Conservation (phyloP, 1,139 yeast genomes). For the Geotrichum reessii region DNA sequence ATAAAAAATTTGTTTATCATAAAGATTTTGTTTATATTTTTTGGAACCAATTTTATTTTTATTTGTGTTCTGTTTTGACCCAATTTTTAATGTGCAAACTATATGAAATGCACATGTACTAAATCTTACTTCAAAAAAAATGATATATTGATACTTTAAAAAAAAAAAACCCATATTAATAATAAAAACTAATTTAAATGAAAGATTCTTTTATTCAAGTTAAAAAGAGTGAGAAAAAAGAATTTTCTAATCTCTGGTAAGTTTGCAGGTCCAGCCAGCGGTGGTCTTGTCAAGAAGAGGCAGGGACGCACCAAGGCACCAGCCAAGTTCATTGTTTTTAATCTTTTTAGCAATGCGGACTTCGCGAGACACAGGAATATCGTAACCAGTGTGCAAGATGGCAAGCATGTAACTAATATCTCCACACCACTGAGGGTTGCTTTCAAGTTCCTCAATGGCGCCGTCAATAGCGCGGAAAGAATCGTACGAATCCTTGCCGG, state of each 20-base stretch:
- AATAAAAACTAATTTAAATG: no score
- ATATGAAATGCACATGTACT: no score
- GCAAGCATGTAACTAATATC: conserved; percentile 88
- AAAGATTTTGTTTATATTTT: no score
- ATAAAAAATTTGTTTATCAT: no score
- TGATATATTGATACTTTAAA: no score
- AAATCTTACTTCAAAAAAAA: no score
- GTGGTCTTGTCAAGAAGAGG: conserved; percentile 64
- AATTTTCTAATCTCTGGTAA: conserved; percentile 11
- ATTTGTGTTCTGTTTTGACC: no score
- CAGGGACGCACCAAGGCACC: conserved; percentile 97
- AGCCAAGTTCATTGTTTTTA: conserved; percentile 83
- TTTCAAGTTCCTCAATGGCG: conserved; percentile 56
- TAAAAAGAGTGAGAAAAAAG: no score
- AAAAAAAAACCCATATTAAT: no score
- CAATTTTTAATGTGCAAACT: no score
- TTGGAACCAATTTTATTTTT: no score
- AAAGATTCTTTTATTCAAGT: no score
- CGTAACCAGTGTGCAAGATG: conserved; percentile 89
- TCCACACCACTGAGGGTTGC: conserved; percentile 90
- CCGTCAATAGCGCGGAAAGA: conserved; percentile 54
- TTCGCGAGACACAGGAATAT: conserved; percentile 84
- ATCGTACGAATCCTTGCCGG: conserved; percentile 71
- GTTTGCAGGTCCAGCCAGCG: conserved; percentile 63
- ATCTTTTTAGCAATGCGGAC: conserved; percentile 87